Evolutionary conservation across 441 rosid genomes (phyloP).

Genomic region (Iberis amara): DNA sequence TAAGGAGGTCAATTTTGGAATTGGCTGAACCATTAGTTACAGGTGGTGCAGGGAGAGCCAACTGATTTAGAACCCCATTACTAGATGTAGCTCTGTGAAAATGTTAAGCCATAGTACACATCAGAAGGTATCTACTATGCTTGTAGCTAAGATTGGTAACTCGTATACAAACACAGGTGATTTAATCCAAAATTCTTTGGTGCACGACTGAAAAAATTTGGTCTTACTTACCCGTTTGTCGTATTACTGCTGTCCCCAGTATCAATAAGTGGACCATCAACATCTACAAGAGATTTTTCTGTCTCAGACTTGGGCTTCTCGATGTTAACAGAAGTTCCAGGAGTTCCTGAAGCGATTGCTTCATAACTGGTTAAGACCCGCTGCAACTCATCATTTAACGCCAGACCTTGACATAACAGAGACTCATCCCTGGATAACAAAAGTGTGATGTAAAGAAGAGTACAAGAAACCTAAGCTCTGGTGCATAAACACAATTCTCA

Average conservation of each 20-base stretch:
- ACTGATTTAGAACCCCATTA: conserved; percentile 56
- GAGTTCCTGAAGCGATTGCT: conserved; percentile 66
- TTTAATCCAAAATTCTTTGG: conserved; percentile 3
- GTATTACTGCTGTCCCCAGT: conserved; percentile 54
- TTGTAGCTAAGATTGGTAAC: conserved; percentile 12
- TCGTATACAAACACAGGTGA: not conserved
- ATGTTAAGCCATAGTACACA: conserved; percentile 19
- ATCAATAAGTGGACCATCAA: conserved; percentile 65
- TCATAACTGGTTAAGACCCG: conserved; percentile 85
- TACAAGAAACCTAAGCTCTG: conserved; percentile 15
- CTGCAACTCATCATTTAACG: conserved; percentile 95
- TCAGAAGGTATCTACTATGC: conserved; percentile 15
- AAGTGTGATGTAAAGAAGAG: conserved; percentile 10
- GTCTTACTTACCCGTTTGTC: conserved; percentile 47
- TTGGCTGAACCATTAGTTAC: conserved; percentile 51
- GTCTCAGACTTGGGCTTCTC: conserved; percentile 55
- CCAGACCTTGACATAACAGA: conserved; percentile 81
- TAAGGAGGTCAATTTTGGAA: conserved; percentile 82
- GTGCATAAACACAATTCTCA: conserved; percentile 10
- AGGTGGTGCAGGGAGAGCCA: conserved; percentile 77
- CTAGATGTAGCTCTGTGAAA: conserved; percentile 54
- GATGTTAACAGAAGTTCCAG: conserved; percentile 34
- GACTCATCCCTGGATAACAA: conserved; percentile 72
- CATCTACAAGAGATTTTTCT: conserved; percentile 48
- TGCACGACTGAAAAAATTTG: conserved; percentile 16